Evolutionary conservation across 2,329 filamentous ascomycete genomes (phyloP).

Genomic region (Aspergillus felis): DNA sequence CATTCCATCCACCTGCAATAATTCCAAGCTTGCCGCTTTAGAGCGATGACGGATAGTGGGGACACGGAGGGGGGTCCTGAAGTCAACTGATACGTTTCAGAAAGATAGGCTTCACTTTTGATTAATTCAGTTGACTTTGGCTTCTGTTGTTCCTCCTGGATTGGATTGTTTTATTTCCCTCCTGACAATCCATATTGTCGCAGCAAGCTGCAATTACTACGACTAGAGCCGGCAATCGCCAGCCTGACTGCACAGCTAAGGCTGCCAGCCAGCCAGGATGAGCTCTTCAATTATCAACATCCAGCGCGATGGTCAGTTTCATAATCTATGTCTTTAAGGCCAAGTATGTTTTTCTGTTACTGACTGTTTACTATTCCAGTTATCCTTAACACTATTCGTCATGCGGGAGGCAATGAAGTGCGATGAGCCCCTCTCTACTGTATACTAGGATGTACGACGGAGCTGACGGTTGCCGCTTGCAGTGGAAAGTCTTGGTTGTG

Average conservation of each 20-base stretch:
- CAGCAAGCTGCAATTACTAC: not conserved
- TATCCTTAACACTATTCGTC: slow-evolving; percentile 69
- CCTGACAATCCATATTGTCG: not conserved
- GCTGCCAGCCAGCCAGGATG: slow-evolving; percentile 58
- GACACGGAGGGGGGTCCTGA: slow-evolving; percentile 7
- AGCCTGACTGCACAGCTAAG: slow-evolving; percentile 19
- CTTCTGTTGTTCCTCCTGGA: not conserved
- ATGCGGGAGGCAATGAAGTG: slow-evolving; percentile 78
- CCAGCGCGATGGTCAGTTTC: slow-evolving; percentile 67
- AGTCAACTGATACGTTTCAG: slow-evolving; percentile 21
- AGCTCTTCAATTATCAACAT: slow-evolving; percentile 78
- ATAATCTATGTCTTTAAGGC: not conserved
- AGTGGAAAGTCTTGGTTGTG: slow-evolving; percentile 97
- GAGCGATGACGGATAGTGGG: slow-evolving; percentile 13
- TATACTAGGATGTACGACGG: slow-evolving; percentile 21
- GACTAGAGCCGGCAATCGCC: slow-evolving; percentile 6
- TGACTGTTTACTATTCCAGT: slow-evolving; percentile 45
- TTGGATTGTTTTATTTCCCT: not conserved
- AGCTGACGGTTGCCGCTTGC: slow-evolving; percentile 23
- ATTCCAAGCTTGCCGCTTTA: not conserved
- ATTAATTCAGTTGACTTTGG: not conserved
- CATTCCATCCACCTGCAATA: not conserved
- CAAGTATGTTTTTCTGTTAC: slow-evolving; percentile 2
- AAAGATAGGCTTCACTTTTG: slow-evolving; percentile 12
- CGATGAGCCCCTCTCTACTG: slow-evolving; percentile 25